Evolutionary conservation across 1,284 basidiomycete species (phyloP).

Genomic region (Phlebopus sp.): DNA sequence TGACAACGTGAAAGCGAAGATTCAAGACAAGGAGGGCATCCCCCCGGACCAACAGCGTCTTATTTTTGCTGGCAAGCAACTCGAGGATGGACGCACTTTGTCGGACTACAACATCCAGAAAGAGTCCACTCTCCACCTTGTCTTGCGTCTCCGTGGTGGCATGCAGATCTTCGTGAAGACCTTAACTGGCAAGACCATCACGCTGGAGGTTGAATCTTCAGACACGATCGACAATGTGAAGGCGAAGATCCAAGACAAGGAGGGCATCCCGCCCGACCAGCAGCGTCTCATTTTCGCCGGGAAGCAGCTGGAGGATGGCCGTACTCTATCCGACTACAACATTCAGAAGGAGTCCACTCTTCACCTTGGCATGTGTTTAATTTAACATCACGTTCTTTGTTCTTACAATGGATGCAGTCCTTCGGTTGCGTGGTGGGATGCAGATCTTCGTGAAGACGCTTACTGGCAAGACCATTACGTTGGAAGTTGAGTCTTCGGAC

Average conservation of each 20-base stretch:
- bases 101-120: conserved; percentile 81
- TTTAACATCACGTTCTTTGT: too few relatives aligned
- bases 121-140: conserved; percentile 69
- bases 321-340: conserved; percentile 78
- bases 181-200: conserved; percentile 84
- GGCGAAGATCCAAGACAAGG: conserved; percentile 83
- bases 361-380: conserved; percentile 33
- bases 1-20: conserved; percentile 85
- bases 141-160: conserved; percentile 66
- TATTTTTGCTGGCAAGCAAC: conserved; percentile 85
- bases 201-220: conserved; percentile 84
- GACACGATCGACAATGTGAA: conserved; percentile 91
- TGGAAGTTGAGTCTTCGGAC: conserved; percentile 76
- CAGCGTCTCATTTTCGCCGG: conserved; percentile 83
- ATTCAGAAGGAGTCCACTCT: conserved; percentile 71
- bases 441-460: conserved; percentile 71
- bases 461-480: conserved; percentile 78
- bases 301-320: conserved; percentile 77
- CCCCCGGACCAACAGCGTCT: conserved; percentile 80
- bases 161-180: conserved; percentile 79
- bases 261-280: conserved; percentile 83
- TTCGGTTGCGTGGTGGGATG: conserved; percentile 54
- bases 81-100: conserved; percentile 81
- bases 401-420: conserved; percentile 26
- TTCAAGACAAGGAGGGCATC: conserved; percentile 81